phyloP scores from a whole-genome alignment of 768 basidiomycete genomes.

The Lactifluus pinguis region DNA sequence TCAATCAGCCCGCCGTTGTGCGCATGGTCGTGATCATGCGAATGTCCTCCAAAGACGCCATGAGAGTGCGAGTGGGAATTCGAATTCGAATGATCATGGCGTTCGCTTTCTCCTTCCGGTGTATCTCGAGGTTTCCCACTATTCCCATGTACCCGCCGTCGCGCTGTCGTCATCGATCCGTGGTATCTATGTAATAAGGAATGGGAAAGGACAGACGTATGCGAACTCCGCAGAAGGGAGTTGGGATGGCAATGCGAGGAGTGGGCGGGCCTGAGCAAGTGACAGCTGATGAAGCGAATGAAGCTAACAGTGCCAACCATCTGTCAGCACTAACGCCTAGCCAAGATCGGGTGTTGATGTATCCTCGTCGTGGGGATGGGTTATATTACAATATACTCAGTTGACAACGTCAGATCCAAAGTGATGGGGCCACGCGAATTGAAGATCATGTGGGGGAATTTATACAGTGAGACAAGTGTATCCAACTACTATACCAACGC shows the following conservation, averaged over 20 bases:
- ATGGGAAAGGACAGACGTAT: background rate
- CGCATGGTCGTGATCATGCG: constrained; percentile 7
- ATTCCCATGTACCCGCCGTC: constrained; percentile 9
- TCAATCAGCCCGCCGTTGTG: constrained; percentile 14
- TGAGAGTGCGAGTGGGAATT: constrained; percentile 11
- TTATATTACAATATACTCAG: background rate
- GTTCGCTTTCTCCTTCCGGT: background rate
- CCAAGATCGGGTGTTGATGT: background rate
- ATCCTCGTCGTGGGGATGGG: background rate
- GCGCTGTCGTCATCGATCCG: background rate
- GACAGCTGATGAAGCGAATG: background rate
- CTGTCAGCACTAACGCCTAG: background rate
- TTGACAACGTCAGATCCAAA: background rate
- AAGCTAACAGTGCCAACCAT: constrained; percentile 2
- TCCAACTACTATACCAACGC: background rate
- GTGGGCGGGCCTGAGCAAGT: background rate
- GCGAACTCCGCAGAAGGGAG: background rate
- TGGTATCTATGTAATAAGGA: background rate
- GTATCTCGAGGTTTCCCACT: background rate
- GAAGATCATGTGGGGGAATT: background rate
- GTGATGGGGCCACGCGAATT: background rate
- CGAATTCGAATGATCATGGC: background rate
- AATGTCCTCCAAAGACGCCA: constrained; percentile 18
- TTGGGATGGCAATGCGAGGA: background rate
- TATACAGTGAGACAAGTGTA: background rate